Percentiles rank a stretch among this genome's conserved stretches.
phyloP scores from a whole-genome alignment of 176 grass and related monocot species.

The barley (Hordeum vulgare) region MorexV3_pseudomolecules_assembly NC_058518.1:295002865-295003364 shows the following conservation, averaged over 20 bases:
- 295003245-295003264: not conserved
- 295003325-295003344: not conserved
- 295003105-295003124: conserved; percentile 95
- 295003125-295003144: conserved; percentile 83
- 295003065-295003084: conserved; percentile 97
- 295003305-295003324: not conserved
- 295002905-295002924: not conserved
- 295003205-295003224: conserved; percentile 15
- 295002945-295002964: not conserved
- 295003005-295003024: conserved; percentile 83
- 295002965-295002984: conserved; percentile 59
- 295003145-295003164: conserved; percentile 73
- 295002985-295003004: conserved; percentile 97
- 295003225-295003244: not conserved
- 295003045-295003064: conserved; percentile 99
- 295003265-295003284: not conserved
- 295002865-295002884: not conserved
- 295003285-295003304: not conserved
- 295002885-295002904: not conserved
- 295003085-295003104: conserved; percentile 94
- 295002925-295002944: not conserved
- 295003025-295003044: conserved; percentile 99
- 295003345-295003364: not conserved
- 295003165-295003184: conserved; percentile 87
- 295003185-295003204: conserved; percentile 90